Percentiles rank a stretch among this genome's conserved stretches.
Conservation (phyloP, 202 grass and related monocot genomes). For the Thinopyrum obtusiflorum region DNA sequence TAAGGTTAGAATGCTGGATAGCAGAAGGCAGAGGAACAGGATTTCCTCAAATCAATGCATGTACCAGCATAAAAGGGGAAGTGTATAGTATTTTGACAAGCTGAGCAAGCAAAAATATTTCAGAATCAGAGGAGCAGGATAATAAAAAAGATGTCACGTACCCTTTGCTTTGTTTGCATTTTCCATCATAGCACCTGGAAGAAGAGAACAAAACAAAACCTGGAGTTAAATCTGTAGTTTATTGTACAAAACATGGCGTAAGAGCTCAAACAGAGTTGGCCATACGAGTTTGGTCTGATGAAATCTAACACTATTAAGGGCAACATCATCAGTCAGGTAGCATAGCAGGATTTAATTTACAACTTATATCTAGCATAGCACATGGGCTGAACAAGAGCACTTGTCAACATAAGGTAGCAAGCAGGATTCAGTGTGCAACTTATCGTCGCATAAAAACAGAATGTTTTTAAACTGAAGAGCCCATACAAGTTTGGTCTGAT, state of each 20-base stretch:
- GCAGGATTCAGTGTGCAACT: not conserved
- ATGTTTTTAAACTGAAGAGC: not conserved
- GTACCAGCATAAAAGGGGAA: not conserved
- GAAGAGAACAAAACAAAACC: not conserved
- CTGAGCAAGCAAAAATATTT: not conserved
- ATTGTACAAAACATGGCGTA: not conserved
- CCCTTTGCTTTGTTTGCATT: slow-evolving; percentile 85
- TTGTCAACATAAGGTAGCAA: no score
- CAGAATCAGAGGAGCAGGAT: not conserved
- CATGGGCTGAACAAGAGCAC: not conserved
- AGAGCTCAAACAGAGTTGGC: not conserved
- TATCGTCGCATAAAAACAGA: not conserved
- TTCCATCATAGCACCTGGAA: slow-evolving; percentile 69
- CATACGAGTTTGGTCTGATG: not conserved
- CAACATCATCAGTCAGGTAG: not conserved
- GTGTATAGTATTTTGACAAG: not conserved
- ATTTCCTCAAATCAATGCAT: not conserved
- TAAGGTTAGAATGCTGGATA: not conserved
- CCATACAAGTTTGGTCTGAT: no score
- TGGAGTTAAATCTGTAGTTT: not conserved
- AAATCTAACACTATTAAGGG: not conserved
- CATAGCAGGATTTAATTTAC: not conserved
- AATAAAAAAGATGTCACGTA: slow-evolving; percentile 27
- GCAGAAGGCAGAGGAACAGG: not conserved
- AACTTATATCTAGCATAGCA: no score